Percentiles rank a stretch among this genome's conserved stretches.
These are phyloP conservation scores for Pythium phragmiticola DNA, from an alignment of 352 stramenopile genomes.

Conservation along the genomic window DNA sequence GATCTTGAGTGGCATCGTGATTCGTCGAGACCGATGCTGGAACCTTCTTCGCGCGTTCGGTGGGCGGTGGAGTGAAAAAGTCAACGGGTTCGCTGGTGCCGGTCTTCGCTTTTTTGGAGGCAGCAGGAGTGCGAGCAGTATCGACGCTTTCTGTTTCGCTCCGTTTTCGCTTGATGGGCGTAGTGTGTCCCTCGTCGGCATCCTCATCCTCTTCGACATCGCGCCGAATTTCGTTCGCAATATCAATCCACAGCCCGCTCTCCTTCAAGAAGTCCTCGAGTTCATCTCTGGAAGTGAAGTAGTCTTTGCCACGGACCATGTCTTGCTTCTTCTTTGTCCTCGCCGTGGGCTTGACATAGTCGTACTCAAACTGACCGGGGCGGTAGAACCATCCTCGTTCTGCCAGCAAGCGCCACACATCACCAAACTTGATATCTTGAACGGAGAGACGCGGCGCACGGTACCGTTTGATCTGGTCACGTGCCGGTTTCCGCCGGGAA, in stretches of 20 bases:
- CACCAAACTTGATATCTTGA: conserved; percentile 56
- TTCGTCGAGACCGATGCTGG: not conserved
- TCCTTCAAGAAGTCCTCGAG: conserved; percentile 52
- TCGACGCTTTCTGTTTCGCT: not conserved
- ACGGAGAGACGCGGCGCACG: not conserved
- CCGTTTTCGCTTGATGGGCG: conserved; percentile 18
- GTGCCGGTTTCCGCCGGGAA: conserved; percentile 4
- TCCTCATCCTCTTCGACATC: not conserved
- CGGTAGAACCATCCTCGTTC: conserved; percentile 56
- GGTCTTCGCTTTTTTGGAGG: conserved; percentile 16
- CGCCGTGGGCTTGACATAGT: conserved; percentile 63
- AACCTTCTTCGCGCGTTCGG: not conserved
- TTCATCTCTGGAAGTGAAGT: conserved; percentile 42
- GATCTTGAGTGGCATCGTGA: conserved; percentile 12
- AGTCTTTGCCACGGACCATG: conserved; percentile 40
- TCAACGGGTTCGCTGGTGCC: not conserved
- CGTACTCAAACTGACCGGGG: conserved; percentile 44
- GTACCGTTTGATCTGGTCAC: conserved; percentile 20
- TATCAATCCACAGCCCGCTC: conserved; percentile 50
- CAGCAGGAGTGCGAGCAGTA: conserved; percentile 1
- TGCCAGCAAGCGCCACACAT: conserved; percentile 48
- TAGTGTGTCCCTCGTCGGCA: not conserved
- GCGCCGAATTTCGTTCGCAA: conserved; percentile 35
- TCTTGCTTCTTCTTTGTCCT: conserved; percentile 34
- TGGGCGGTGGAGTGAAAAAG: conserved; percentile 11